Evolutionary conservation across 1,139 yeast species (phyloP).

Genomic region (Pichia sp.): DNA sequence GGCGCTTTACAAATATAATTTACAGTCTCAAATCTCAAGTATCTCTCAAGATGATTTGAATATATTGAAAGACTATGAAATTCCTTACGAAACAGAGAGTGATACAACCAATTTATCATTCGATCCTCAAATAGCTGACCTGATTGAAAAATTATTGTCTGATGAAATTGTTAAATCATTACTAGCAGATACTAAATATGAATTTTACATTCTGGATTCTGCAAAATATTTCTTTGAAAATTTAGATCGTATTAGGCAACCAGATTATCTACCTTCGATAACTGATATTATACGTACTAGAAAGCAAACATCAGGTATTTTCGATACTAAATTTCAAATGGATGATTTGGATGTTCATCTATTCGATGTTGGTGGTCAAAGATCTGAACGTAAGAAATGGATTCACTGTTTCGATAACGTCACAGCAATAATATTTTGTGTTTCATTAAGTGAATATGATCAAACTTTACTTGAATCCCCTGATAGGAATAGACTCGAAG

Average conservation of each 20-base stretch:
- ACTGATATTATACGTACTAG: constrained; percentile 81
- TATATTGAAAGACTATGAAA: constrained; percentile 40
- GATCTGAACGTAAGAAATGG: constrained; percentile 92
- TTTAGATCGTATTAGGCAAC: constrained; percentile 52
- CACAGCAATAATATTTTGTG: constrained; percentile 81
- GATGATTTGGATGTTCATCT: constrained; percentile 71
- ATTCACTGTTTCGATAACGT: constrained; percentile 93
- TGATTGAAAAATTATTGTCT: constrained; percentile 46
- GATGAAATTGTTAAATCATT: constrained; percentile 54
- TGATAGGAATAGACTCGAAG: constrained; percentile 72
- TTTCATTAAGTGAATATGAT: constrained; percentile 84
- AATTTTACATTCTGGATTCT: constrained; percentile 81
- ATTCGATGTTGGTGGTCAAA: constrained; percentile 91
- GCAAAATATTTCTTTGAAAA: constrained; percentile 73
- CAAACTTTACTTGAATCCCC: constrained; percentile 78
- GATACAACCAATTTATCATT: constrained; percentile 30
- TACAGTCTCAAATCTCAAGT: constrained; percentile 37
- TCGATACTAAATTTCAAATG: constrained; percentile 73
- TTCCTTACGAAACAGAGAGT: constrained; percentile 36
- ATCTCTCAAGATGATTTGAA: constrained; percentile 38
- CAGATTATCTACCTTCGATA: constrained; percentile 62
- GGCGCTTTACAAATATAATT: constrained; percentile 46
- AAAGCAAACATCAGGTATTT: constrained; percentile 89
- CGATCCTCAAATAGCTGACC: constrained; percentile 35
- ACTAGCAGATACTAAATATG: constrained; percentile 55